Base-by-base conservation (phyloP, 208 protist species). In the Trypanosoma brucei region DNA sequence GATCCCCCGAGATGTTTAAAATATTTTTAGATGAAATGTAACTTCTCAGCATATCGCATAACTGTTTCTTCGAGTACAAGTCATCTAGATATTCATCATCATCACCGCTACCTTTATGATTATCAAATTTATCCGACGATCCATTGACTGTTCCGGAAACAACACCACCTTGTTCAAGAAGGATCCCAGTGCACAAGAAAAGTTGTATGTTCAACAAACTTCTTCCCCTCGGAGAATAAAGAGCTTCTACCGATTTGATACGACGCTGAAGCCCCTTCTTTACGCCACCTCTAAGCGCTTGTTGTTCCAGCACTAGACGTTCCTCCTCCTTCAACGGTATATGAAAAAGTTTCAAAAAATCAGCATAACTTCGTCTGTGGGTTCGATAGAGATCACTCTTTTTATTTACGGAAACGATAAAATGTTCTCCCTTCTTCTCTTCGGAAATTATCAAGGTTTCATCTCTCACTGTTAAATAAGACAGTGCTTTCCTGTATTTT, bases 401-500 rank as follows among this genome's bases (percentile, higher is more conserved):
- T 36, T 85, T 84, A 55, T 79, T 85, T n/a, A 91, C 35, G 55
- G 46, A 5, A 1, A 58, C 56, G 0, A 93, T 55, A 46, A 34
- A 65, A 57, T 89, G 57, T 33, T 78, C 70, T 8, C 78, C 79
- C 36, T 76, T 75, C 7, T 52, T 77, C 22, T 59, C 55, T 66
- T 91, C 83, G 6, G 56, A 40, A 49, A 93, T 67, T 14, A 49
- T 78, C 8, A 93, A 31, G 8, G 79, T 53, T 11, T 91, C 79
- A 8, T 51, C 54, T 42, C 75, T 66, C 6, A 44, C 48, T 44
- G 65, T 37, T 46, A 88, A 77, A 66, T 79, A 91, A 0, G 63
- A 22, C 35, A 93, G 67, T 3, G 76, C 72, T 9, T 81, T 86
- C 62, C 91, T 93, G 73, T 86, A 76, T 54, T 62, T 76, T 22